Percentiles rank a stretch among this genome's conserved stretches.
These are phyloP conservation scores for Scedosporium boydii DNA, from an alignment of 2,329 filamentous ascomycete species.

Conservation along the genomic window DNA sequence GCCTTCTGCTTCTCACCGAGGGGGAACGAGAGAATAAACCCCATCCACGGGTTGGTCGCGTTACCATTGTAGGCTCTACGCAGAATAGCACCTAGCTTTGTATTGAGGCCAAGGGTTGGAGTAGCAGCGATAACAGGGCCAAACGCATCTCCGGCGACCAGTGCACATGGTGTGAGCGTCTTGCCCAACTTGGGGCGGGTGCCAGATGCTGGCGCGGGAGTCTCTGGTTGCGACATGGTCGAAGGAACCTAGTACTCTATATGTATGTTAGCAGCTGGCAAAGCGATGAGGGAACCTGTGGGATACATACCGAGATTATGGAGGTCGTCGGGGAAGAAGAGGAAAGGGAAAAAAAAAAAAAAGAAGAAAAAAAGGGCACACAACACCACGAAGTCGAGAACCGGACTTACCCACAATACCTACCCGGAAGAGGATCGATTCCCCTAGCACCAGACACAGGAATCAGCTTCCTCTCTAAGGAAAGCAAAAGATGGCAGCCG, in stretches of 20 bases:
- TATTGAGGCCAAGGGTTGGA: background rate
- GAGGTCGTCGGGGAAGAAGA: no score
- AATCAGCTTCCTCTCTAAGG: no score
- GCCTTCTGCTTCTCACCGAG: background rate
- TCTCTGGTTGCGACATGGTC: background rate
- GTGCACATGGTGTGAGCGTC: background rate
- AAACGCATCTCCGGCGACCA: background rate
- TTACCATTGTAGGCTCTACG: background rate
- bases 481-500: no score
- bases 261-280: no score
- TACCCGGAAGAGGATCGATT: no score
- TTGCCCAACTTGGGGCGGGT: background rate
- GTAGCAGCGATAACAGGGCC: background rate
- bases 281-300: no score
- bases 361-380: no score
- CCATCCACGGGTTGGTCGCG: background rate
- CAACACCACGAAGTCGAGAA: no score
- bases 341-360: no score
- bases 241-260: background rate
- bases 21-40: background rate
- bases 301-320: no score
- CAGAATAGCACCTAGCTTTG: background rate
- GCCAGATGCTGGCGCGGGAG: background rate
- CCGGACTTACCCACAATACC: no score
- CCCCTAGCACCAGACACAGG: no score